Evolutionary conservation across 2,329 filamentous ascomycete species (phyloP).

Genomic region (Talaromyces sp.): DNA sequence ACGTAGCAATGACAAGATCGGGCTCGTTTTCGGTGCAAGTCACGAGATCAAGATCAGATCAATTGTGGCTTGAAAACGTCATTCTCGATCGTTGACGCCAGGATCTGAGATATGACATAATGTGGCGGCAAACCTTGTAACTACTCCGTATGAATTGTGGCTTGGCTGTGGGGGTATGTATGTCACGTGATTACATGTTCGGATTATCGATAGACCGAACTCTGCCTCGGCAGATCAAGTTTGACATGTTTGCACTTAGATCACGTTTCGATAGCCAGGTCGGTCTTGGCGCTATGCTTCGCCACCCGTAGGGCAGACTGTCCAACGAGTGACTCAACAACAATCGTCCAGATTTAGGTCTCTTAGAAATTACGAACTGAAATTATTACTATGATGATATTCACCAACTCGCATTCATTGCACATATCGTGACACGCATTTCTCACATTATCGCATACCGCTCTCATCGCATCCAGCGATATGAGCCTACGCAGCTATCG

Average conservation of each 20-base stretch:
- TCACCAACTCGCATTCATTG: not conserved
- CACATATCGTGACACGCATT: not conserved
- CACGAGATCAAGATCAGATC: not conserved
- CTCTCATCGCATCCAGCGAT: not conserved
- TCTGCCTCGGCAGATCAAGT: not conserved
- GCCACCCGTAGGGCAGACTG: not conserved
- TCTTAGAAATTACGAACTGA: not conserved
- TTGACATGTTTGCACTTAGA: not conserved
- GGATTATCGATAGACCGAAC: not conserved
- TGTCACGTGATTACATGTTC: not conserved
- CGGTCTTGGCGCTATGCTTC: not conserved
- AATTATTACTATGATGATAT: not conserved
- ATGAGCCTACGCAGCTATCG: not conserved
- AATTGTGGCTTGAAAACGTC: slow-evolving; percentile 5
- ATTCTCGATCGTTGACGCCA: not conserved
- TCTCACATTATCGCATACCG: not conserved
- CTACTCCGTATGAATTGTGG: not conserved
- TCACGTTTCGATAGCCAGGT: not conserved
- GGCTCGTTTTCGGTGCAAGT: not conserved
- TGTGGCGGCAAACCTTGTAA: not conserved
- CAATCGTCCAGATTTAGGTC: not conserved
- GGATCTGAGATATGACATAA: slow-evolving; percentile 3
- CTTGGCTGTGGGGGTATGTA: not conserved
- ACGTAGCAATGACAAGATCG: not conserved
- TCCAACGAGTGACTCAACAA: not conserved